Evolutionary conservation across 2,329 filamentous ascomycete genomes (phyloP).

Genomic region (Xylaria sp.): DNA sequence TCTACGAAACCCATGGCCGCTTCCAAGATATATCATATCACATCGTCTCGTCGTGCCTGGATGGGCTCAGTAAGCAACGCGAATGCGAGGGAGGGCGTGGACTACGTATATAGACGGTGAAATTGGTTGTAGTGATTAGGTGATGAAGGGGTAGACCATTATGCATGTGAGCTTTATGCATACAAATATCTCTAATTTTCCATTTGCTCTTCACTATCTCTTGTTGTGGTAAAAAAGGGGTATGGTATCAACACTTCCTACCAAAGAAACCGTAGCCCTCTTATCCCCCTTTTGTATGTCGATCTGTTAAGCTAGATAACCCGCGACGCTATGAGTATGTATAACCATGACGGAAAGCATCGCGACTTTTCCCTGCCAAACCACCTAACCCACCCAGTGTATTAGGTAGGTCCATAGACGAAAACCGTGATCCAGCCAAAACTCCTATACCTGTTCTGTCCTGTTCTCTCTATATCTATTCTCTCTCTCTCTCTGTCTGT

Average conservation of each 20-base stretch:
- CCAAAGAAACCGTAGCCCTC: not conserved
- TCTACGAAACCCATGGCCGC: too few species aligned
- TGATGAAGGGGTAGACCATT: too few species aligned
- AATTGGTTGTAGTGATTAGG: not conserved
- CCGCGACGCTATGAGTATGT: not conserved
- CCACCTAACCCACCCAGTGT: too few species aligned
- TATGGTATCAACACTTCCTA: not conserved
- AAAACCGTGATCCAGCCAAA: not conserved
- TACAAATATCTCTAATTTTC: too few species aligned
- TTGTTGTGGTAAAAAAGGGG: not conserved
- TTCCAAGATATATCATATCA: too few species aligned
- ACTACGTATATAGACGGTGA: too few species aligned
- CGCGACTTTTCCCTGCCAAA: not conserved
- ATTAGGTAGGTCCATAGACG: not conserved
- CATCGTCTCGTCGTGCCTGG: too few species aligned
- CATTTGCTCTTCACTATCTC: not conserved
- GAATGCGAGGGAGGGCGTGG: too few species aligned
- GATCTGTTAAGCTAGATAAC: not conserved
- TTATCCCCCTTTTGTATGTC: not conserved
- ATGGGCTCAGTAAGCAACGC: too few species aligned
- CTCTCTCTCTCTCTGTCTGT: not conserved
- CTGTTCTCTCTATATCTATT: slow-evolving; percentile 5
- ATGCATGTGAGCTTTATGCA: too few species aligned
- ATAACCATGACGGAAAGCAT: not conserved
- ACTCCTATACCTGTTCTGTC: too few species aligned